Percentiles rank a stretch among this genome's conserved stretches.
Conservation (phyloP, 1,284 basidiomycete species). For the Athelia psychrophila region DNA sequence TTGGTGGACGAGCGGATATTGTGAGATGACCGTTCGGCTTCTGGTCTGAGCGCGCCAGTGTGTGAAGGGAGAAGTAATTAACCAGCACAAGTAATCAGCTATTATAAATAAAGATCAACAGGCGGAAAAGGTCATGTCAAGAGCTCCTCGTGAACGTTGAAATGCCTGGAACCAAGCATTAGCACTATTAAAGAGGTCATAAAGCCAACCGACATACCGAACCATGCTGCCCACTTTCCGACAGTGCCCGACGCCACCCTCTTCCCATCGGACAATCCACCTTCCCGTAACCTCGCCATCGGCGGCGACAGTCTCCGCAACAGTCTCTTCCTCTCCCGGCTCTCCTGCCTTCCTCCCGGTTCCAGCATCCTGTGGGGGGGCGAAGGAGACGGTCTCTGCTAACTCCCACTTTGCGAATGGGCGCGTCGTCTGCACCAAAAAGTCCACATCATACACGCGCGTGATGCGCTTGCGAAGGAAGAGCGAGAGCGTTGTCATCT, state of each 20-base stretch:
- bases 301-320: constrained; percentile 69
- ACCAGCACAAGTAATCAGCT: no score
- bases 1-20: no score
- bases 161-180: constrained; percentile 48
- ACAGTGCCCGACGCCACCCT: constrained; percentile 59
- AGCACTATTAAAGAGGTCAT: constrained; percentile 1
- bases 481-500: constrained; percentile 70
- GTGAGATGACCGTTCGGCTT: no score
- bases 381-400: constrained; percentile 50
- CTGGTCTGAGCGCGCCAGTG: no score
- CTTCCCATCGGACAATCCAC: constrained; percentile 77
- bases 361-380: constrained; percentile 30
- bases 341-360: constrained; percentile 15
- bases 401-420: constrained; percentile 84
- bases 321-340: constrained; percentile 64
- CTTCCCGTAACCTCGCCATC: constrained; percentile 66
- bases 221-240: constrained; percentile 55
- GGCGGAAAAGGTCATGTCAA: constrained; percentile 32
- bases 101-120: no score
- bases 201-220: constrained; percentile 41
- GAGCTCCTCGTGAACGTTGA: constrained; percentile 84
- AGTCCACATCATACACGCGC: constrained; percentile 73
- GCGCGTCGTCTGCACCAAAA: constrained; percentile 66
- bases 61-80: no score
- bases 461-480: constrained; percentile 52